Evolutionary conservation across 2,329 filamentous ascomycete species (phyloP).

Genomic region (Epichloe scottii): DNA sequence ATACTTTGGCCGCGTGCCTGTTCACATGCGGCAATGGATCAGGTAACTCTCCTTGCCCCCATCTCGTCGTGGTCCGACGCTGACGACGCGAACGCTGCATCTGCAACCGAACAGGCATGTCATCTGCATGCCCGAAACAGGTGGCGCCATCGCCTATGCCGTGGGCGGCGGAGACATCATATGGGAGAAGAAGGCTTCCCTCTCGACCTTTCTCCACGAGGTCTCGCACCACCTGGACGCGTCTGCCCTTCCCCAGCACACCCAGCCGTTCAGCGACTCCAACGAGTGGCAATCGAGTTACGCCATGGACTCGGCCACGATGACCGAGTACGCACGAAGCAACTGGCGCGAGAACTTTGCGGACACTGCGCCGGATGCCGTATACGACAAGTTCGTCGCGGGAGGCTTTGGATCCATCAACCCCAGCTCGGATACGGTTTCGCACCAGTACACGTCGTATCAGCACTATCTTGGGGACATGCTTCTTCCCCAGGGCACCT

Average conservation of each 20-base stretch:
- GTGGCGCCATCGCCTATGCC: not conserved
- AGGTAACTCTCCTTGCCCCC: not conserved
- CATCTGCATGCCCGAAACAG: not conserved
- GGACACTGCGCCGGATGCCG: not conserved
- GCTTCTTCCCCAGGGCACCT: not conserved
- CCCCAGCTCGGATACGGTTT: not conserved
- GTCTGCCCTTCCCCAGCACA: not conserved
- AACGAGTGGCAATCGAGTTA: not conserved
- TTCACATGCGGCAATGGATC: conserved; percentile 16
- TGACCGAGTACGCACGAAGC: not conserved
- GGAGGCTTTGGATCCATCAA: not conserved
- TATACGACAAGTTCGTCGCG: not conserved
- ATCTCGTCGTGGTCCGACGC: too few relatives aligned
- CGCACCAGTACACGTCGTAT: not conserved
- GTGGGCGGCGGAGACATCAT: not conserved
- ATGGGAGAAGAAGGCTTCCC: too few relatives aligned
- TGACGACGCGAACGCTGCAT: too few relatives aligned
- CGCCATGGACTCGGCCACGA: not conserved
- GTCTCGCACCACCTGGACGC: not conserved
- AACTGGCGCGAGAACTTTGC: not conserved
- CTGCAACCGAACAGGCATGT: not conserved
- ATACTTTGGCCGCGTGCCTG: conserved; percentile 17
- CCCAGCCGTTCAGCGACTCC: not conserved
- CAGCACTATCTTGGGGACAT: not conserved
- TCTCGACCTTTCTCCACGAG: not conserved